Conservation (phyloP, 1,139 yeast genomes). For the Sugiyamaella xylanicola region DNA sequence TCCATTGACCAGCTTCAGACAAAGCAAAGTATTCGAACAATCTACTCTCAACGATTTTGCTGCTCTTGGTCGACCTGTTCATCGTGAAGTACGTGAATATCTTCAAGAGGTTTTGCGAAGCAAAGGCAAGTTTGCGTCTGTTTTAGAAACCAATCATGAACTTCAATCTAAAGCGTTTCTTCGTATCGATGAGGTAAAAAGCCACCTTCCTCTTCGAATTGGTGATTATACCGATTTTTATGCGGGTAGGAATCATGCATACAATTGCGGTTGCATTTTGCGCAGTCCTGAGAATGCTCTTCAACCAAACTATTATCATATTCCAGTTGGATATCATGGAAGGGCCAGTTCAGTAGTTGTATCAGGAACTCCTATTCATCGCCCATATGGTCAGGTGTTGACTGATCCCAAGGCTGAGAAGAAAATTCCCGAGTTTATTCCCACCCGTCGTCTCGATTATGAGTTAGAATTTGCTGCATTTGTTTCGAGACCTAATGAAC, state of each 20-base stretch:
- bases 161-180: slow-evolving; percentile 21
- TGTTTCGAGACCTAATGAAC: slow-evolving; percentile 28
- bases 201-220: slow-evolving; percentile 32
- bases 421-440: slow-evolving; percentile 26
- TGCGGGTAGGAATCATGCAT: slow-evolving; percentile 34
- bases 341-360: slow-evolving; percentile 36
- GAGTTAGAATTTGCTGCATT: slow-evolving; percentile 37
- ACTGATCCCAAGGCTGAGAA: slow-evolving; percentile 23
- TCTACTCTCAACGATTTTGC: slow-evolving; percentile 33
- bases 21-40: slow-evolving; percentile 21
- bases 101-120: slow-evolving; percentile 29
- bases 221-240: slow-evolving; percentile 38
- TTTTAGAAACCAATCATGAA: slow-evolving; percentile 27
- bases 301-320: slow-evolving; percentile 34
- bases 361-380: slow-evolving; percentile 34
- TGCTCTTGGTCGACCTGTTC: slow-evolving; percentile 30
- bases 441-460: slow-evolving; percentile 31
- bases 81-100: slow-evolving; percentile 27
- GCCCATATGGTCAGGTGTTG: slow-evolving; percentile 36
- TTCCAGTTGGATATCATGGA: slow-evolving; percentile 39
- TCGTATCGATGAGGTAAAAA: slow-evolving; percentile 18
- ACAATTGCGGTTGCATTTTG: slow-evolving; percentile 34
- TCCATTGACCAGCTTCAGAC: slow-evolving; percentile 4
- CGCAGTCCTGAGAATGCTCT: slow-evolving; percentile 34
- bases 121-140: slow-evolving; percentile 25